Evolutionary conservation across 495 filamentous ascomycete species (phyloP).

Genomic region (Penicillium lividum): DNA sequence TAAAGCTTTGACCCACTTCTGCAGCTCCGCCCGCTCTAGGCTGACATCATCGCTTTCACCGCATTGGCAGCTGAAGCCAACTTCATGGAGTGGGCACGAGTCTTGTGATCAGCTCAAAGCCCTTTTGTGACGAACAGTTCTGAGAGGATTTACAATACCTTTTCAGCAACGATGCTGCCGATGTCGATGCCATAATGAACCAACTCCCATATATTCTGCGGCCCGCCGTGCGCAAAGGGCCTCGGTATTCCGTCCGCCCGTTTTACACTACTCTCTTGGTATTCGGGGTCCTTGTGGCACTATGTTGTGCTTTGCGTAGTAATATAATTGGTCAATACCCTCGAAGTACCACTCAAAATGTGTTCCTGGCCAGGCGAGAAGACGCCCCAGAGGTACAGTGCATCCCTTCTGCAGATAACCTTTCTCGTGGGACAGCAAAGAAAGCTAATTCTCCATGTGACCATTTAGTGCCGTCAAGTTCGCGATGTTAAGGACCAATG

Average conservation of each 20-base stretch:
- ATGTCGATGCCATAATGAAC: constrained; percentile 27
- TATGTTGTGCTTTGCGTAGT: constrained; percentile 27
- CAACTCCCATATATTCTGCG: constrained; percentile 26
- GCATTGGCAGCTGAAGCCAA: constrained; percentile 15
- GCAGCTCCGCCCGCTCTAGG: constrained; percentile 15
- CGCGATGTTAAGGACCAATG: constrained; percentile 79
- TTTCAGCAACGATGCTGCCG: constrained; percentile 31
- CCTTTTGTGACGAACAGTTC: constrained; percentile 1
- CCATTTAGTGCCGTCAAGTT: constrained; percentile 72
- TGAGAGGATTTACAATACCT: constrained; percentile 3
- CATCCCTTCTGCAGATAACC: not conserved
- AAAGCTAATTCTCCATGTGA: constrained; percentile 28
- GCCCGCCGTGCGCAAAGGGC: constrained; percentile 27
- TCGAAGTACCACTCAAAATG: constrained; percentile 9
- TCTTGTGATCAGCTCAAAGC: constrained; percentile 3
- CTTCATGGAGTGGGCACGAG: constrained; percentile 11
- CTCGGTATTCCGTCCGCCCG: constrained; percentile 39
- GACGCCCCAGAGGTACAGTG: constrained; percentile 40
- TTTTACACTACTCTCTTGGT: constrained; percentile 39
- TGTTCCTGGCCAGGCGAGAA: constrained; percentile 26
- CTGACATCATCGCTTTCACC: constrained; percentile 34
- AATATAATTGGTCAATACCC: constrained; percentile 11
- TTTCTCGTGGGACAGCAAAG: constrained; percentile 8
- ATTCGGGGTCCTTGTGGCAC: constrained; percentile 29
- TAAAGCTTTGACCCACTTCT: constrained; percentile 27